A percentile compares a stretch with the other conserved stretches of the same genome.
Conservation (phyloP, 2,329 filamentous ascomycete genomes). For the Ophiobolus disseminans region DNA sequence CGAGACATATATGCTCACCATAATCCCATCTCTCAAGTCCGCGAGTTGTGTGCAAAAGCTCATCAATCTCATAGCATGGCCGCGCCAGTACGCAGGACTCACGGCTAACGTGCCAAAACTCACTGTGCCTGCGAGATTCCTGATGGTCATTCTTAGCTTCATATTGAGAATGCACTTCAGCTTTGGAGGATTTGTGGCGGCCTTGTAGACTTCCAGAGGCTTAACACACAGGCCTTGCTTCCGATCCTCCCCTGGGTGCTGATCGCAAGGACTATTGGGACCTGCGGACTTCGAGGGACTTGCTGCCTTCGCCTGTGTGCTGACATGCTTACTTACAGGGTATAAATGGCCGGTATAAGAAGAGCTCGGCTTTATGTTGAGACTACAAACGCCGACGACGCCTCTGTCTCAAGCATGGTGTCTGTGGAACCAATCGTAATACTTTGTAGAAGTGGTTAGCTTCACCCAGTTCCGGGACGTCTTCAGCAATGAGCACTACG, state of each 20-base stretch:
- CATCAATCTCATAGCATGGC: slow-evolving; percentile 33
- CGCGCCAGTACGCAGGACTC: slow-evolving; percentile 36
- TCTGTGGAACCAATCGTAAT: slow-evolving; percentile 19
- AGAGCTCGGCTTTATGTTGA: slow-evolving; percentile 30
- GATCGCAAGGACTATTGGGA: slow-evolving; percentile 2
- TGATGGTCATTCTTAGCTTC: slow-evolving; percentile 4
- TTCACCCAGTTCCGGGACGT: slow-evolving; percentile 18
- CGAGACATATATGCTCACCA: slow-evolving; percentile 19
- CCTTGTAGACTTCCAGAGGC: slow-evolving; percentile 25
- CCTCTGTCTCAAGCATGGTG: slow-evolving; percentile 2
- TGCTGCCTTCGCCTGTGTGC: slow-evolving; percentile 10
- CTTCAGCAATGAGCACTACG: slow-evolving; percentile 27
- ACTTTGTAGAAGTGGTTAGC: slow-evolving; percentile 28
- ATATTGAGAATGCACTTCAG: slow-evolving; percentile 18
- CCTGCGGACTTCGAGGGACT: slow-evolving; percentile 12
- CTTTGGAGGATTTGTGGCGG: slow-evolving; percentile 31
- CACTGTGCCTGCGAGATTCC: slow-evolving; percentile 22
- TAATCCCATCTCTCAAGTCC: slow-evolving; percentile 27
- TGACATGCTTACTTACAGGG: slow-evolving; percentile 22
- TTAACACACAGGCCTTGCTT: slow-evolving; percentile 28
- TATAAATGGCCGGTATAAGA: slow-evolving; percentile 26
- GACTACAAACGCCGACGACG: slow-evolving; percentile 36
- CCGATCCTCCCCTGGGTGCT: slow-evolving; percentile 1
- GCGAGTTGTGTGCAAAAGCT: slow-evolving; percentile 34
- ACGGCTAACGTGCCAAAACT: slow-evolving; percentile 30